Conservation (phyloP, 176 grass and related monocot species). For the Oryza meyeriana region DNA sequence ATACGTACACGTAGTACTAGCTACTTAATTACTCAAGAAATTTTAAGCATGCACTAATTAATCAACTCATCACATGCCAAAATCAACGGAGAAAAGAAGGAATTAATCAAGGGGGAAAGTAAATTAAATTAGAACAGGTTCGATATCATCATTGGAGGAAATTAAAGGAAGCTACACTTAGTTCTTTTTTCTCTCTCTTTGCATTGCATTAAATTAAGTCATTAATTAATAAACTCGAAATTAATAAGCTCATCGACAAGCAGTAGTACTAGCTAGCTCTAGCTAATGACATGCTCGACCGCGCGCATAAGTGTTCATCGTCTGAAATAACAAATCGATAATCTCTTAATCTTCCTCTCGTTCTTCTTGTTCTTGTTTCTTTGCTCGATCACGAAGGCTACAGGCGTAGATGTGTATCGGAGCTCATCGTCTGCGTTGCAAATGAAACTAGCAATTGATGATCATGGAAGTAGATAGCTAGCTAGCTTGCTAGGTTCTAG, state of each 20-base stretch:
- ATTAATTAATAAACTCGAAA: slow-evolving; percentile 25
- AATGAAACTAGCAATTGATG: slow-evolving; percentile 49
- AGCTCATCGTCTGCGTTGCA: slow-evolving; percentile 29
- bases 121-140: background rate
- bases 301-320: slow-evolving; percentile 36
- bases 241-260: slow-evolving; percentile 9
- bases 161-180: slow-evolving; percentile 27
- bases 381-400: slow-evolving; percentile 5
- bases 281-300: slow-evolving; percentile 38
- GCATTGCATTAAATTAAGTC: slow-evolving; percentile 30
- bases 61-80: slow-evolving; percentile 8
- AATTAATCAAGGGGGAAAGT: background rate
- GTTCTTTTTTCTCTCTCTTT: slow-evolving; percentile 10
- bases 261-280: slow-evolving; percentile 18
- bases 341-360: slow-evolving; percentile 15
- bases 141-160: slow-evolving; percentile 25
- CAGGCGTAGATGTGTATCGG: background rate
- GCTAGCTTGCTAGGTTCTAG: slow-evolving; percentile 60
- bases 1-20: background rate
- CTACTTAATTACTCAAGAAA: slow-evolving; percentile 18
- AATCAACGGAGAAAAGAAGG: slow-evolving; percentile 18
- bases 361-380: slow-evolving; percentile 25
- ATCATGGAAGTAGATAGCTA: slow-evolving; percentile 20
- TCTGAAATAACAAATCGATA: slow-evolving; percentile 24
- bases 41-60: background rate